These are phyloP conservation scores for Tephrocybe rancida DNA, from an alignment of 768 basidiomycete genomes.

Conservation along the genomic window DNA sequence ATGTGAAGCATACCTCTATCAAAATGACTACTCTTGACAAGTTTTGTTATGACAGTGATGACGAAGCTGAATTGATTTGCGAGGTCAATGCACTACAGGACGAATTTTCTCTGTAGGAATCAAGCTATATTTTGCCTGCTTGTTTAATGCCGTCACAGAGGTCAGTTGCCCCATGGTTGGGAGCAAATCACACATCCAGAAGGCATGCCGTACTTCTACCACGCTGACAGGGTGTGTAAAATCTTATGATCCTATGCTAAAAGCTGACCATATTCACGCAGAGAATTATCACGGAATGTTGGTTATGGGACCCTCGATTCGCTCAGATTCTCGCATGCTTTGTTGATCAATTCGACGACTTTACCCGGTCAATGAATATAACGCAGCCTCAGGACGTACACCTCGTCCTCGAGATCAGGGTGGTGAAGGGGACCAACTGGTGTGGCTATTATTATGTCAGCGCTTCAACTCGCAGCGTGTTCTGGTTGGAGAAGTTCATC, in stretches of 20 bases:
- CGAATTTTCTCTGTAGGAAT: background rate
- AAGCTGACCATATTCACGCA: background rate
- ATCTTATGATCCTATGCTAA: background rate
- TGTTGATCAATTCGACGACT: conserved; percentile 3
- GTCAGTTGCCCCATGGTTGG: conserved; percentile 9
- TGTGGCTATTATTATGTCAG: conserved; percentile 15
- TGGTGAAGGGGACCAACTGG: background rate
- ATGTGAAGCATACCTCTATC: background rate
- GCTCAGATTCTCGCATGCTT: background rate
- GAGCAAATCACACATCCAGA: conserved; percentile 12
- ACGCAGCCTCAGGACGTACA: conserved; percentile 5
- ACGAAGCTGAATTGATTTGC: background rate
- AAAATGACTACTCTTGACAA: background rate
- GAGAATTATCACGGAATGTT: conserved; percentile 12
- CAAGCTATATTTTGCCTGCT: background rate
- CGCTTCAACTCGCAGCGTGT: conserved; percentile 9
- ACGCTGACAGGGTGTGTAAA: background rate
- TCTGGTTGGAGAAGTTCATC: conserved; percentile 11
- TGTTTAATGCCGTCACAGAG: background rate
- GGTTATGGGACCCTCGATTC: conserved; percentile 3
- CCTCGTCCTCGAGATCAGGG: conserved; percentile 2
- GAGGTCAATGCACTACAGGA: background rate
- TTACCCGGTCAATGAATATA: background rate
- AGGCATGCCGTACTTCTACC: conserved; percentile 12
- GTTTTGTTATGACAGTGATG: background rate